Conservation (phyloP, 345 rosid species). For the Carallia pectinifolia region DNA sequence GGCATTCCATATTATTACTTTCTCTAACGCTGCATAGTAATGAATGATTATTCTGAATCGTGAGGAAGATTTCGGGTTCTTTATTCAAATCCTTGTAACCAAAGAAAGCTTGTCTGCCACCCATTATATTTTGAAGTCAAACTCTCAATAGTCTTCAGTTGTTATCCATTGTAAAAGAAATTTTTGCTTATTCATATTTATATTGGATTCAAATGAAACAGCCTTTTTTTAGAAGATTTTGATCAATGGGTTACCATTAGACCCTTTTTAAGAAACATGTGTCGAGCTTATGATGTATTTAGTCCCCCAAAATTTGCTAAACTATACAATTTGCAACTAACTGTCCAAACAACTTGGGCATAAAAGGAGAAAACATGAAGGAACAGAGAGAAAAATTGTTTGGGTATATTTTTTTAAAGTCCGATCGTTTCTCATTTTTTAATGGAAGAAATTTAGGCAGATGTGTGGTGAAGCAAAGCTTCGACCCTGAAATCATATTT, state of each 20-base stretch:
- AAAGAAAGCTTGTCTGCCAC: not conserved
- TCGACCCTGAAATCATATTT: not conserved
- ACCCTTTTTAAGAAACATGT: too few relatives aligned
- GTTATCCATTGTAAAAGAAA: slow-evolving; percentile 7
- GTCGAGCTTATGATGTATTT: too few relatives aligned
- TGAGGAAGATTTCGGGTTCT: slow-evolving; percentile 18
- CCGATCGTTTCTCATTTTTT: too few relatives aligned
- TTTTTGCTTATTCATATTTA: not conserved
- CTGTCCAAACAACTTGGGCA: too few relatives aligned
- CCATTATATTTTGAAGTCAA: not conserved
- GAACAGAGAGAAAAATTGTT: not conserved
- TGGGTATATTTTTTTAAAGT: too few relatives aligned
- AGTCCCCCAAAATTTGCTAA: too few relatives aligned
- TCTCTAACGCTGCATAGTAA: not conserved
- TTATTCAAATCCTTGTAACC: slow-evolving; percentile 1
- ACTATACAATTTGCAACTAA: too few relatives aligned
- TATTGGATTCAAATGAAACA: not conserved
- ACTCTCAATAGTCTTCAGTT: slow-evolving; percentile 6
- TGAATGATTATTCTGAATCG: slow-evolving; percentile 12
- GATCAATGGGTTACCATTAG: too few relatives aligned
- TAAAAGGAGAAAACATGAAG: not conserved
- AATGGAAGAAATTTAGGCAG: not conserved
- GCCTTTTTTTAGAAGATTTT: not conserved
- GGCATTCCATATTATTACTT: too few relatives aligned
- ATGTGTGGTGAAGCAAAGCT: not conserved